phyloP scores from a whole-genome alignment of 2,329 filamentous ascomycete species.

The Huntiella savannae region DNA sequence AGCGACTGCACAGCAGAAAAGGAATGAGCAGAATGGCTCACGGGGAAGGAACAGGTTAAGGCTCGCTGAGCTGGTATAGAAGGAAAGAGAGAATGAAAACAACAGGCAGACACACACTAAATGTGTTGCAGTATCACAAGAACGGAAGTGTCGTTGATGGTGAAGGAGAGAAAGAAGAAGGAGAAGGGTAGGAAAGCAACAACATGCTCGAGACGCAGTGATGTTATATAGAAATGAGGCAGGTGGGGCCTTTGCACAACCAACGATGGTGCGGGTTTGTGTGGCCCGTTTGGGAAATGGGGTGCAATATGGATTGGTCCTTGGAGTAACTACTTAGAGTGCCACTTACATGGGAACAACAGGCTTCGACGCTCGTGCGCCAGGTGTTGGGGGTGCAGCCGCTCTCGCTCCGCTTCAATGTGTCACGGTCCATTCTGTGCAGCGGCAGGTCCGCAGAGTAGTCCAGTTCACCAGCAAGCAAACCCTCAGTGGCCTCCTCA shows the following conservation, averaged over 20 bases:
- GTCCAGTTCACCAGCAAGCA: neutral
- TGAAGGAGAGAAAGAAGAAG: slow-evolving; percentile 5
- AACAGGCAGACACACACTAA: slow-evolving; percentile 10
- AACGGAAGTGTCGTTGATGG: slow-evolving; percentile 11
- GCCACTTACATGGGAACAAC: slow-evolving; percentile 4
- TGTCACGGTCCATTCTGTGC: neutral
- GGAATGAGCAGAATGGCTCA: slow-evolving; percentile 1
- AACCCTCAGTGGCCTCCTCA: slow-evolving; percentile 6
- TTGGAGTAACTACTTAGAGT: no score
- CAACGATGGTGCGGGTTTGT: no score
- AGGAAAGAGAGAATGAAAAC: slow-evolving; percentile 1
- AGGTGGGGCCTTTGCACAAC: neutral
- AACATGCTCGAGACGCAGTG: neutral
- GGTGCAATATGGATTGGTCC: no score
- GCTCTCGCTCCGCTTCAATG: neutral
- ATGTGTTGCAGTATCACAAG: slow-evolving; percentile 12
- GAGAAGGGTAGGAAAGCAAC: slow-evolving; percentile 7
- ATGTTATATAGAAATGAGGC: slow-evolving; percentile 2
- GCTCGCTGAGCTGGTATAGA: neutral
- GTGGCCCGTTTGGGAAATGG: no score
- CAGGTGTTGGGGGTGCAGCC: neutral
- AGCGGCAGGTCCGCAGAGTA: neutral
- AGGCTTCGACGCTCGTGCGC: slow-evolving; percentile 2
- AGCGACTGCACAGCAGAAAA: slow-evolving; percentile 11
- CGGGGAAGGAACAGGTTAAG: slow-evolving; percentile 5